Percentiles rank a stretch among this genome's conserved stretches.
phyloP scores from a whole-genome alignment of 1,284 basidiomycete species.

The Porogramme epimiltina region DNA sequence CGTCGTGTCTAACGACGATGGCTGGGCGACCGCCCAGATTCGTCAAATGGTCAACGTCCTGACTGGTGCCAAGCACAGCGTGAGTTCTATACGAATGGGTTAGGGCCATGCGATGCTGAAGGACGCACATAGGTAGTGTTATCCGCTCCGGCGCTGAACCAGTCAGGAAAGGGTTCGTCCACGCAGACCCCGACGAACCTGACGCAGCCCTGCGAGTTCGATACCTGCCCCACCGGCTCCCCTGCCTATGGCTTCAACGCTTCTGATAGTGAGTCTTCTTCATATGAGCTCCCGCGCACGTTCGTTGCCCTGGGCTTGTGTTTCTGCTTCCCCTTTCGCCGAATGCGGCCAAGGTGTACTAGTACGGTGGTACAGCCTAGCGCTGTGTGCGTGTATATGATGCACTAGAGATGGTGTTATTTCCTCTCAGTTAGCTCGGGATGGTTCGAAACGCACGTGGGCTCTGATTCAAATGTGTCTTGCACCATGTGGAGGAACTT shows the following conservation, averaged over 20 bases:
- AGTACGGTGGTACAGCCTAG: too few species aligned
- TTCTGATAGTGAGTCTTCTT: conserved; percentile 39
- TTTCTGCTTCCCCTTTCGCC: too few species aligned
- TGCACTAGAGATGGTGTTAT: too few species aligned
- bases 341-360: too few species aligned
- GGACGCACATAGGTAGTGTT: conserved; percentile 37
- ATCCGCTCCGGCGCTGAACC: conserved; percentile 44
- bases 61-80: conserved; percentile 35
- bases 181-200: conserved; percentile 27
- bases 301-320: too few species aligned
- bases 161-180: conserved; percentile 45
- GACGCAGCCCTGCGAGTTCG: conserved; percentile 39
- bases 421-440: too few species aligned
- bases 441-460: too few species aligned
- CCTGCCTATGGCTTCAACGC: conserved; percentile 45
- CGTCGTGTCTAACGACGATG: conserved; percentile 36
- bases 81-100: conserved; percentile 4
- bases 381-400: too few species aligned
- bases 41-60: conserved; percentile 41
- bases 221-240: conserved; percentile 42
- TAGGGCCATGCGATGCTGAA: too few species aligned
- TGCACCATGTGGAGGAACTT: too few species aligned
- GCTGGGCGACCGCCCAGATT: conserved; percentile 45
- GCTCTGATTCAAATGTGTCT: too few species aligned
- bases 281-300: not conserved